These are phyloP conservation scores for Fomitiporia mediterranea DNA, from an alignment of 1,284 basidiomycete species.

Conservation along the genomic window DNA sequence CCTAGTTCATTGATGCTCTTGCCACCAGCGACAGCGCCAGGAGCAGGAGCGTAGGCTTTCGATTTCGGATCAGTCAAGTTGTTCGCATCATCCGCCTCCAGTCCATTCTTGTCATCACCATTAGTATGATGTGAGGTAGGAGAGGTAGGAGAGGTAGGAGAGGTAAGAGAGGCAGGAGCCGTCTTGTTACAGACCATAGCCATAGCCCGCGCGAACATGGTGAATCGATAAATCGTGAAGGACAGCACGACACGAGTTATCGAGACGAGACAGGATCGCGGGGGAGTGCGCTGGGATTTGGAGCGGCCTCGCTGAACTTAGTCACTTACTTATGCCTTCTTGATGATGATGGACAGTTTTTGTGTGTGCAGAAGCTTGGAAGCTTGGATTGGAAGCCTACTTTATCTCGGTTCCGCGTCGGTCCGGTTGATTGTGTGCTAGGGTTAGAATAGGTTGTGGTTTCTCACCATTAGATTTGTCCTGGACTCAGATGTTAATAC, in stretches of 20 bases:
- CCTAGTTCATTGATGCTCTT: conserved; percentile 2
- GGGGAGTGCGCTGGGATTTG: background rate
- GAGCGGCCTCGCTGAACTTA: no score
- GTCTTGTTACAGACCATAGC: no score
- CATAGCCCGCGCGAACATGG: conserved; percentile 3
- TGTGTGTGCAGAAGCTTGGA: no score
- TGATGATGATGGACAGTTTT: no score
- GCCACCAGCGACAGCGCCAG: conserved; percentile 15
- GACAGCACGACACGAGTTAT: conserved; percentile 18
- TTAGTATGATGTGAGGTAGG: no score
- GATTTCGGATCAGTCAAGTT: background rate
- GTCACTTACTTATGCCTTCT: no score
- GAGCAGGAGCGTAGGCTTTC: background rate
- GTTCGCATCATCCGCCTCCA: background rate
- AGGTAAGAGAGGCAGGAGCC: no score
- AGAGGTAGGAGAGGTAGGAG: background rate
- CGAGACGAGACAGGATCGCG: conserved; percentile 8
- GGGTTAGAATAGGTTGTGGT: no score
- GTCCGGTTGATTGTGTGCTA: no score
- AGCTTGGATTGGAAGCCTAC: background rate
- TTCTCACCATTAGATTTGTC: background rate
- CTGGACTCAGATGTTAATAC: background rate
- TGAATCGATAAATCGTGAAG: conserved; percentile 10
- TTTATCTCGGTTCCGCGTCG: no score
- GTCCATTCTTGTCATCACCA: no score